Base-by-base conservation (phyloP, 2,329 filamentous ascomycete genomes). In the Phialophora macrospora region DNA sequence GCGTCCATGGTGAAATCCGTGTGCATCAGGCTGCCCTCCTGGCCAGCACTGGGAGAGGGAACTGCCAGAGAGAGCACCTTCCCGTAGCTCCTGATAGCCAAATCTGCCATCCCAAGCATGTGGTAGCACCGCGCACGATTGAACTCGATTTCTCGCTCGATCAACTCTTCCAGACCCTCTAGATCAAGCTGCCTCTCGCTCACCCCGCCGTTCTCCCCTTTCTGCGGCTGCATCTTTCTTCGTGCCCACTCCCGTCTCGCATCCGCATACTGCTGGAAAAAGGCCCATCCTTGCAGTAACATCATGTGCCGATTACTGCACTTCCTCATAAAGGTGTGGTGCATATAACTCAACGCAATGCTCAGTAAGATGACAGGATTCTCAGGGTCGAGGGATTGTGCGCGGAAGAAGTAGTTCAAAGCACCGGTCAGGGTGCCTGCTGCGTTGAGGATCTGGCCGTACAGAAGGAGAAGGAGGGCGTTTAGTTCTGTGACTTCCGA, bases 251-350 rank as follows among this genome's bases (percentile, higher is more conserved):
- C 59, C 32, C 65, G 38, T 28, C 90, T 83, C 28, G 86, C 75
- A 2, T 87, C 82, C 70, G 90, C 89, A 77, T 96, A 96, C 41
- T 87, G 82, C 64, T 89, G 86, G 64, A 98, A 79, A 73, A 97
- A 97, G 0, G 88, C 83, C 58, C 97, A 84, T 0, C 93, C 95
- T 76, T 98, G 93, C 69, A 92, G 83, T 49, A 97, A 87, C 48
- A 93, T 86, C 74, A 91, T 94, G 75, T 98, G 94, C 1, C 95
- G 84, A 75, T 98, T 98, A 55, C 94, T 92, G 0, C 90, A 88
- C 76, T 96, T 92, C 1, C 94, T 86, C 77, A 98, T 97, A 74
- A 97, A 85, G 0, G 90, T 89, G 75, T 95, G 90, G 76, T 97
- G 92, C 46, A 97, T 86, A 76, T 97, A 98, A 32, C 89, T 89